Evolutionary conservation across 192 early-diverging fungal genomes (phyloP).

Genomic region (Cetraspora pellucida): DNA sequence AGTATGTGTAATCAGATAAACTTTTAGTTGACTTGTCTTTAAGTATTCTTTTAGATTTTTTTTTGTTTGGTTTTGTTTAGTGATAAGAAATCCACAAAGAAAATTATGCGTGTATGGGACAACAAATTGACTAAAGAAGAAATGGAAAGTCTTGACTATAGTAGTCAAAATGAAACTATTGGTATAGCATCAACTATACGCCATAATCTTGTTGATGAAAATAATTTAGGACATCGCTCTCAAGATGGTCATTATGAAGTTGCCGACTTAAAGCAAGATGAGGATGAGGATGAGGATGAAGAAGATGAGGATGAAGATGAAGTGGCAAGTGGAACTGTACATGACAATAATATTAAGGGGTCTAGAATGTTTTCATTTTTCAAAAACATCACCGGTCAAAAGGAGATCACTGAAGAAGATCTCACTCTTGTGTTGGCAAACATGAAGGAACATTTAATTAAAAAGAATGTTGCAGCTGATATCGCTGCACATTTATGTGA

Average conservation of each 20-base stretch:
- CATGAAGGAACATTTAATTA: constrained; percentile 90
- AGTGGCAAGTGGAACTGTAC: constrained; percentile 35
- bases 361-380: constrained; percentile 71
- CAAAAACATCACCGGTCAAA: constrained; percentile 68
- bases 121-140: constrained; percentile 63
- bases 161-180: constrained; percentile 34
- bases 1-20: constrained; percentile 33
- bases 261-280: constrained; percentile 63
- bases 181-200: constrained; percentile 20
- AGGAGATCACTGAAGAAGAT: constrained; percentile 69
- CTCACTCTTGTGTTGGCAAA: constrained; percentile 81
- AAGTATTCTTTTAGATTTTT: not conserved
- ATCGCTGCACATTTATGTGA: constrained; percentile 84
- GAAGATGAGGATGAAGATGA: constrained; percentile 53
- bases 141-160: constrained; percentile 57
- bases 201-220: constrained; percentile 53
- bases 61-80: not conserved
- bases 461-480: constrained; percentile 92
- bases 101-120: constrained; percentile 78
- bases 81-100: constrained; percentile 53
- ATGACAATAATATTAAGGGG: constrained; percentile 33
- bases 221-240: constrained; percentile 59
- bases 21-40: not conserved
- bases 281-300: constrained; percentile 59
- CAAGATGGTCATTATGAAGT: constrained; percentile 78